Base-by-base conservation (phyloP, 169 alveolate species). In the Plasmodium blacklocki region DNA sequence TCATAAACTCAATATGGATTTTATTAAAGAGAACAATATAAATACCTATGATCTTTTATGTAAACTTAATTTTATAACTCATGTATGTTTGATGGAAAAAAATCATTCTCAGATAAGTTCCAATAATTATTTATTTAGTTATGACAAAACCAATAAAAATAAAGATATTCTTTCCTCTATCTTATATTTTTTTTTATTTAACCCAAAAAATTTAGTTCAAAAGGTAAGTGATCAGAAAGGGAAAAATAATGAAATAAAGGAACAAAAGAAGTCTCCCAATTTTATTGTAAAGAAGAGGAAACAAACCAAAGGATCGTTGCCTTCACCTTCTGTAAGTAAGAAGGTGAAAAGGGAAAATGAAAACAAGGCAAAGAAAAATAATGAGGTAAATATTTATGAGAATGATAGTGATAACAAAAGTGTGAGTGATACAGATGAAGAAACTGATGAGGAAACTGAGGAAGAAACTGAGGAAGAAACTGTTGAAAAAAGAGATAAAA, bases 51-150 rank as follows among this genome's bases (percentile, higher is more conserved):
- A 68, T 43, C 58, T 83, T 54, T 68, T 83, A 60, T 49, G 70
- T 26, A 83, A 68, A 62, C 63, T 83, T 49, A 83, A 83, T 72
- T 83, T 68, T 83, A 18, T 68, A 19, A 43, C 91, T 2, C 56
- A 32, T 32, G 83, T 83, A n/a, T 83, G 91, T 62, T 73, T 83
- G 50, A 56, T 83, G 19, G 91, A 83, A 83, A 83, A 83, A 39
- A 68, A 58, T 19, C 70, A 39, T 63, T 56, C 83, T 32, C 4
- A 12, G 14, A 47, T 67, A 68, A 54, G 85, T 68, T 54, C 54
- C 6, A 83, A 83, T 43, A 83, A 83, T 68, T 58, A 54, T 63
- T 68, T 83, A 1, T 83, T 68, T 54, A 47, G 70, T 56, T 67
- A n/a, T 68, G 83, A 83, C 4, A 19, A 83, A 83, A 67, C 11